Percentiles rank a stretch among this genome's conserved stretches.
These are phyloP conservation scores for Lentinula boryana DNA, from an alignment of 768 basidiomycete species.

Conservation along the genomic window DNA sequence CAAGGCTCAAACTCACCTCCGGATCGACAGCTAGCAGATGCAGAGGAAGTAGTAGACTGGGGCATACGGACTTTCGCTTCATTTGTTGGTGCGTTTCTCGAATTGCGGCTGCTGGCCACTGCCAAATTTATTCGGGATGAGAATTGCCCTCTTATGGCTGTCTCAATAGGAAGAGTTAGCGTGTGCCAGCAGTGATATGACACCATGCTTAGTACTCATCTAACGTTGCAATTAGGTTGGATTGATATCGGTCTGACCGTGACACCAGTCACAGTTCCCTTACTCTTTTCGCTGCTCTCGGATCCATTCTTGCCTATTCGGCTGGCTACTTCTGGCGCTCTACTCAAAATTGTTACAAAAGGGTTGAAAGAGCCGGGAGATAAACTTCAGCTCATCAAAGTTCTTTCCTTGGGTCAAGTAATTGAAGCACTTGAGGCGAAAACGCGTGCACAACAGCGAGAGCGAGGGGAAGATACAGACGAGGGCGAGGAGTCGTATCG, in stretches of 20 bases:
- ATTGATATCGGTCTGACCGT: slow-evolving; percentile 96
- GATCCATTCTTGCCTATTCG: slow-evolving; percentile 76
- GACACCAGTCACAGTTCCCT: slow-evolving; percentile 79
- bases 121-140: too few relatives aligned
- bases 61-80: slow-evolving; percentile 90
- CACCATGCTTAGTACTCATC: neutral
- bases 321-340: slow-evolving; percentile 72
- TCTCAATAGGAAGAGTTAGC: neutral
- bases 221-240: slow-evolving; percentile 60
- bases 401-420: slow-evolving; percentile 80
- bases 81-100: slow-evolving; percentile 75
- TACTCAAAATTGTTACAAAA: slow-evolving; percentile 83
- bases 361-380: slow-evolving; percentile 89
- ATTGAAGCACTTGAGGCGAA: slow-evolving; percentile 76
- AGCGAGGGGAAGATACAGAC: slow-evolving; percentile 66
- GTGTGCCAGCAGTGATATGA: neutral
- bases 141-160: neutral
- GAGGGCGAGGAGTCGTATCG: slow-evolving; percentile 88
- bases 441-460: slow-evolving; percentile 60
- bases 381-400: slow-evolving; percentile 85
- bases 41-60: slow-evolving; percentile 82
- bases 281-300: slow-evolving; percentile 79
- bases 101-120: neutral
- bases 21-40: slow-evolving; percentile 49
- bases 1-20: slow-evolving; percentile 30